phyloP scores from a whole-genome alignment of 2,329 filamentous ascomycete genomes.

The Tolypocladium endophyticum region DNA sequence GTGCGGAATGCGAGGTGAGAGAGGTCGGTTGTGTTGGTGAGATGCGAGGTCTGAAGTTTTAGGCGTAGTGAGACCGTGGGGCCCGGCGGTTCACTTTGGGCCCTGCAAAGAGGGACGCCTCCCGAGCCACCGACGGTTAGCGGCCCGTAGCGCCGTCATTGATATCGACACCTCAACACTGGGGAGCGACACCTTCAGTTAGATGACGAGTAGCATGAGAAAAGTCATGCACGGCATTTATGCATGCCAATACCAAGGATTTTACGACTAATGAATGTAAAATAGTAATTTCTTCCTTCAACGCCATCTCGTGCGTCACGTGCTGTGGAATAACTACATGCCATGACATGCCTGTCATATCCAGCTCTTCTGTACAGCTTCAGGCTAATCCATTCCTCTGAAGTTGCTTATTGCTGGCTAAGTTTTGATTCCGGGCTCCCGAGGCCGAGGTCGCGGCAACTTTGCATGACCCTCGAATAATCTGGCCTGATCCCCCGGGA shows the following conservation, averaged over 20 bases:
- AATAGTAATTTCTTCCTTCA: neutral
- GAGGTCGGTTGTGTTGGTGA: neutral
- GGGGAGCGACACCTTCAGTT: neutral
- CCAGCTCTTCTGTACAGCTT: neutral
- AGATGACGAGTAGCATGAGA: neutral
- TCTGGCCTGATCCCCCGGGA: neutral
- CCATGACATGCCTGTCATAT: neutral
- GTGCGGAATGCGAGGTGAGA: neutral
- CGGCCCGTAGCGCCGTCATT: neutral
- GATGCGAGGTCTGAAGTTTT: neutral
- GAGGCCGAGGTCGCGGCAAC: neutral
- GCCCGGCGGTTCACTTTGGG: neutral
- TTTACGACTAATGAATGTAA: neutral
- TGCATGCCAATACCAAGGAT: neutral
- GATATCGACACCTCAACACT: neutral
- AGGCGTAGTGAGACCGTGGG: neutral
- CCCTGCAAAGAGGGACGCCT: neutral
- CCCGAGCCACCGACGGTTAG: neutral
- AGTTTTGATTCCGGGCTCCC: neutral
- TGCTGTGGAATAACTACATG: constrained; percentile 1
- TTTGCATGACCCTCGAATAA: neutral
- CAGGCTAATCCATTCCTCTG: neutral
- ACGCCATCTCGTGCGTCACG: constrained; percentile 2
- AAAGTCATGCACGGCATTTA: neutral
- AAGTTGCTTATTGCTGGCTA: neutral